Conservation (phyloP, 371 early-diverging fungal genomes). For the Mortierella sp. region DNA sequence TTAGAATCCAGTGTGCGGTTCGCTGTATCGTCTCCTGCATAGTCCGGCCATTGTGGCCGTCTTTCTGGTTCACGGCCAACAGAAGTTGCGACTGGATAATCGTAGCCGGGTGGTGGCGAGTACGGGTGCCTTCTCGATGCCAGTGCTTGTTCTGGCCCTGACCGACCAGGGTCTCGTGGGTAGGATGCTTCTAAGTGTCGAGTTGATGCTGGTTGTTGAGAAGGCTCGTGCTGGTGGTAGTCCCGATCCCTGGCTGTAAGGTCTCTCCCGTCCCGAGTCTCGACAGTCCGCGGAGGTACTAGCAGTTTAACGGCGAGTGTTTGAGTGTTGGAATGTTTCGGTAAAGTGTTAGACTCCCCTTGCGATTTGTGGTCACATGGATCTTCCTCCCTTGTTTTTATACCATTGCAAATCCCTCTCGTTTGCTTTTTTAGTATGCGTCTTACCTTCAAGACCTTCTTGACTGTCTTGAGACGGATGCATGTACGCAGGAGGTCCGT, state of each 20-base stretch:
- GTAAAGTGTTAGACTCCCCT: neutral
- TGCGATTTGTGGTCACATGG: neutral
- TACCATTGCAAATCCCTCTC: neutral
- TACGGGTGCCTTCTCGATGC: neutral
- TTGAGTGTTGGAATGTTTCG: neutral
- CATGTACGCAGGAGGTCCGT: constrained; percentile 3
- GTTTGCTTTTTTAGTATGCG: neutral
- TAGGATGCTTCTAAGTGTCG: neutral
- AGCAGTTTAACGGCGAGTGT: neutral
- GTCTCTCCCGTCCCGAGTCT: neutral
- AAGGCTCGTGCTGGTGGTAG: neutral
- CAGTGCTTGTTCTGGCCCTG: neutral
- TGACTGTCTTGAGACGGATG: constrained; percentile 2
- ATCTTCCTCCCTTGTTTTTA: neutral
- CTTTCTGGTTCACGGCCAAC: neutral
- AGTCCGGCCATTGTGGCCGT: neutral
- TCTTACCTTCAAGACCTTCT: neutral
- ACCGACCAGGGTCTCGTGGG: neutral
- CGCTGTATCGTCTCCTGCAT: neutral
- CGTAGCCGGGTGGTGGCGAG: neutral
- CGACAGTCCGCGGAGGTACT: neutral
- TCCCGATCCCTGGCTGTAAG: neutral
- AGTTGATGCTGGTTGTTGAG: neutral
- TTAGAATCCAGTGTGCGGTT: neutral
- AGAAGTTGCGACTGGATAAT: neutral